Evolutionary conservation across 2,329 filamentous ascomycete genomes (phyloP), one percentile per base, ranked within the genome.

Genomic region (Cryphonectria naterciae): DNA sequence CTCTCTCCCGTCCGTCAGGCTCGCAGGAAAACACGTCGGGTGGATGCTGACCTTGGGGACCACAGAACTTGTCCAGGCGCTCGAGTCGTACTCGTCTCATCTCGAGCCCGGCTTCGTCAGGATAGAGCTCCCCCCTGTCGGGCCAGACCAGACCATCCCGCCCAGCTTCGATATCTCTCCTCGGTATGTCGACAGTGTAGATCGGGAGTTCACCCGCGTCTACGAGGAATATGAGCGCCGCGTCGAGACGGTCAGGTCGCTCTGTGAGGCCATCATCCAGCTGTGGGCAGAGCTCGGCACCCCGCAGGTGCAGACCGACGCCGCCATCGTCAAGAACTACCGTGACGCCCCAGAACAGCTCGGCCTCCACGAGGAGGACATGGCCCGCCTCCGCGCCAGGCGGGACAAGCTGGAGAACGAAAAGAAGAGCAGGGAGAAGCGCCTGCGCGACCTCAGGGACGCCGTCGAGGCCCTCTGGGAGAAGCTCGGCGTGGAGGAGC

Each of bases 211-310:
- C 78, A 94, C 93, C 15, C 90, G 94, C 72, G 93, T 99, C 28
- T 98, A 98, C 81, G 94, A 98, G 77, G 97, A 99, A 83, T 99
- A 98, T 82, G 94, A 91, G 60, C 92, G 91, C 75, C 93, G 96
- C 64, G 86, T 97, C 61, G 87, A 88, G 41, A 89, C 88, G 0
- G 94, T 98, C 19, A 90, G 93, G 80, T 82, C 89, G 28, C 81
- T 93, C 3, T 91, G 90, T 56, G 93, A 97, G 77, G 90, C 96
- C 73, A 95, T 97, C 72, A 96, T 99, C 76, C 92, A 94, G 76
- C 87, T 99, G 0, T 99, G 96, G 95, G 95, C 93, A 0, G 96
- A 99, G 80, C 89, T 99, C 13, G 96, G 96, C 60, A 97, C 93
- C 1, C 95, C 96, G 0, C 95, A 98, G 79, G 93, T 93, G 39